Conservation (phyloP, 2,329 filamentous ascomycete genomes). For the Apiospora pterosperma region DNA sequence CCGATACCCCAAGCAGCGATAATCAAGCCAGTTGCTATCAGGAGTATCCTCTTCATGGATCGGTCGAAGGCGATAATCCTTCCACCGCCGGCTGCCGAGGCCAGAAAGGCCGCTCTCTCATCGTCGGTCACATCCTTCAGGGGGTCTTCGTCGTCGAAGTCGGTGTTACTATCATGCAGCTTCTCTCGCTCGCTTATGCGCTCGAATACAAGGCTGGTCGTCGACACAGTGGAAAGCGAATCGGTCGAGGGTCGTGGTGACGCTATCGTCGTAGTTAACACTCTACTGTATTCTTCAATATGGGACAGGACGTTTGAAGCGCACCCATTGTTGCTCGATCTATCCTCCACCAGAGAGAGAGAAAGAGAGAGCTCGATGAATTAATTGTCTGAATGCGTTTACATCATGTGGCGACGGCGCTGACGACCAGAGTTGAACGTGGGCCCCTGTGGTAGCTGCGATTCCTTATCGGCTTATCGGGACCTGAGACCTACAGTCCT, state of each 20-base stretch:
- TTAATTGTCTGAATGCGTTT: background rate
- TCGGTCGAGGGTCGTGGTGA: conserved; percentile 45
- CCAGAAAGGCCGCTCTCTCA: conserved; percentile 52
- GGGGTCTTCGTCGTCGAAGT: conserved; percentile 42
- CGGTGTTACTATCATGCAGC: conserved; percentile 28
- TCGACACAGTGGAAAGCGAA: conserved; percentile 75
- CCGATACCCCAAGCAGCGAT: conserved; percentile 66
- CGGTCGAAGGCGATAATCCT: conserved; percentile 60
- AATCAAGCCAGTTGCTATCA: conserved; percentile 59
- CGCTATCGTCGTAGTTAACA: background rate
- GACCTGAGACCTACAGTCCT: background rate
- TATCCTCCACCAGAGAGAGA: no score
- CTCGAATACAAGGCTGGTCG: conserved; percentile 79
- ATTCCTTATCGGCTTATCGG: background rate
- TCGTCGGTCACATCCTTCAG: conserved; percentile 39
- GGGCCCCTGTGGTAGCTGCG: background rate
- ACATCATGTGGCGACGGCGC: background rate
- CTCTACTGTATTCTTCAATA: background rate
- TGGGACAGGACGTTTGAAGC: background rate
- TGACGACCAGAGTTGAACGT: background rate
- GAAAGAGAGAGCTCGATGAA: background rate
- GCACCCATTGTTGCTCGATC: conserved; percentile 1
- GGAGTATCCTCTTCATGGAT: conserved; percentile 59
- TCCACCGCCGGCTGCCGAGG: conserved; percentile 28
- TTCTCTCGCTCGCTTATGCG: conserved; percentile 60